Evolutionary conservation across 768 basidiomycete genomes (phyloP).

Genomic region (Suillus luteus): DNA sequence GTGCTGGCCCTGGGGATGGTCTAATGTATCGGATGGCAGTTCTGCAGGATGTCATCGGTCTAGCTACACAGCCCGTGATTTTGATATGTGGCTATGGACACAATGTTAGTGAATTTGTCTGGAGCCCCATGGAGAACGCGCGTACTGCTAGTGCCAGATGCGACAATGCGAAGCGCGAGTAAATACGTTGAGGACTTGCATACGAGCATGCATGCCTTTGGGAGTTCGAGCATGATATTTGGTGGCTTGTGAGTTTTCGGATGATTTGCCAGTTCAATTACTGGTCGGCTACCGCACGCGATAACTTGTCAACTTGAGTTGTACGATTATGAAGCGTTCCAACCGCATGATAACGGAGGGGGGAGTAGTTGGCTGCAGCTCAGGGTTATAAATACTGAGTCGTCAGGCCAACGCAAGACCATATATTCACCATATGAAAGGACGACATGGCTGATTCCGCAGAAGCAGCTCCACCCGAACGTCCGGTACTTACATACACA

Average conservation of each 20-base stretch:
- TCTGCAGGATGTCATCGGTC: constrained; percentile 12
- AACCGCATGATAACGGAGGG: neutral
- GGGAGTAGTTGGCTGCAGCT: too few relatives aligned
- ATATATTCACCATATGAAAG: neutral
- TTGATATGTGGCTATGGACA: constrained; percentile 18
- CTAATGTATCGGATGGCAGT: constrained; percentile 29
- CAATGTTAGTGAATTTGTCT: constrained; percentile 8
- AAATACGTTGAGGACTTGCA: constrained; percentile 12
- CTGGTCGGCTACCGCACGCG: constrained; percentile 1
- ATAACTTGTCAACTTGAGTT: neutral
- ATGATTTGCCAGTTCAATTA: constrained; percentile 6
- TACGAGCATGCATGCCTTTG: constrained; percentile 11
- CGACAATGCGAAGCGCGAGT: neutral
- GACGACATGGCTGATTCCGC: neutral
- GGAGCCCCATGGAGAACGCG: neutral
- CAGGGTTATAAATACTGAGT: neutral
- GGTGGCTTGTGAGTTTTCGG: constrained; percentile 6
- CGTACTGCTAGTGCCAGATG: neutral
- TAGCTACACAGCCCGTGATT: constrained; percentile 7
- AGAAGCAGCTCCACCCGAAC: neutral
- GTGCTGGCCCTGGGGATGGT: constrained; percentile 30
- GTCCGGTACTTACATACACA: neutral
- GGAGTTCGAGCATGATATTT: constrained; percentile 15
- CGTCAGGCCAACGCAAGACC: neutral
- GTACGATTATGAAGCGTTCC: neutral